Conservation (phyloP, 331 rosid species). For the Cucumis variabilis region DNA sequence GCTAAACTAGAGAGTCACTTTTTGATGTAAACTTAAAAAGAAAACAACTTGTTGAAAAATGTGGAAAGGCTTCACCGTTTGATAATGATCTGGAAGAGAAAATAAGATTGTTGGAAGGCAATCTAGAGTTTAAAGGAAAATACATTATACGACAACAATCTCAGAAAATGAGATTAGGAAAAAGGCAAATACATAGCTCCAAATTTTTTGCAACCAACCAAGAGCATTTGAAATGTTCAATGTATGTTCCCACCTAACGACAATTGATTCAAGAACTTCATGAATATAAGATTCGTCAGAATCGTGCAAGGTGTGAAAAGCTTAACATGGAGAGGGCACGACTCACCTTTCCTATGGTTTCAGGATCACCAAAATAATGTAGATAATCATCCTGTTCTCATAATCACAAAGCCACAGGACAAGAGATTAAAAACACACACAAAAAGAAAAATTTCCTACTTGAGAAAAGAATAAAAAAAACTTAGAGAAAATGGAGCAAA, state of each 20-base stretch:
- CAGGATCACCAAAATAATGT: slow-evolving; percentile 58
- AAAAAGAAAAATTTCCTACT: not conserved
- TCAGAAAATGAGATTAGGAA: too few relatives aligned
- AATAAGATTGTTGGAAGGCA: slow-evolving; percentile 21
- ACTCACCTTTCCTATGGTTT: slow-evolving; percentile 58
- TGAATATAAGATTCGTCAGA: slow-evolving; percentile 6
- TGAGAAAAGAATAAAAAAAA: too few relatives aligned
- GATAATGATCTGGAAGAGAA: slow-evolving; percentile 29
- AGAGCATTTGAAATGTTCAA: slow-evolving; percentile 65
- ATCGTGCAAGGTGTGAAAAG: not conserved
- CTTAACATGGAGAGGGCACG: not conserved
- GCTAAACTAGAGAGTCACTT: too few relatives aligned
- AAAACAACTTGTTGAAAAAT: slow-evolving; percentile 28
- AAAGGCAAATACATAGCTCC: too few relatives aligned
- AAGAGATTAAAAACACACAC: not conserved
- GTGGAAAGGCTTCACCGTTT: slow-evolving; percentile 25
- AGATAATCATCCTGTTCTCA: slow-evolving; percentile 53
- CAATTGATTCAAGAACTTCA: not conserved
- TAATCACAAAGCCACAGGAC: not conserved
- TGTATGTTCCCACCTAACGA: slow-evolving; percentile 57
- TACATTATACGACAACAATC: too few relatives aligned
- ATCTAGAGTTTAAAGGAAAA: too few relatives aligned
- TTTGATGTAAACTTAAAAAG: slow-evolving; percentile 56
- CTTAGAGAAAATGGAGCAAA: too few relatives aligned
- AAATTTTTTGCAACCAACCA: slow-evolving; percentile 62